phyloP scores from a whole-genome alignment of 78 protist species.

The Dictyostelium firmibasis region DNA sequence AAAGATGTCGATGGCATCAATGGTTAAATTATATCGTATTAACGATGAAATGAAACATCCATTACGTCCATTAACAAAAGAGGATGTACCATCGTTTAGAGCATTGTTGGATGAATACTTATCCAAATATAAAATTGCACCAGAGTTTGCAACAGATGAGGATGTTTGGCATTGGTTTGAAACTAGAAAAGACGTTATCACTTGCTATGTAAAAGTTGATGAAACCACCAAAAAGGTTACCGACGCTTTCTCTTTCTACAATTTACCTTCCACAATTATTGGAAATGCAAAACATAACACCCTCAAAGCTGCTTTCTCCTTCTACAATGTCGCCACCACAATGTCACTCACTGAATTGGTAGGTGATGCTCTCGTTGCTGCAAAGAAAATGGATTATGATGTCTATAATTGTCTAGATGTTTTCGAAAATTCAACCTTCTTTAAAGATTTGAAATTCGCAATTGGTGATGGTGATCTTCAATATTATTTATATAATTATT shows the following conservation, averaged over 20 bases:
- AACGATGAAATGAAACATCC: conserved; percentile 50
- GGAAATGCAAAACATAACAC: conserved; percentile 83
- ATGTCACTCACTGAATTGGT: conserved; percentile 82
- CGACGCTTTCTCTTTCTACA: conserved; percentile 94
- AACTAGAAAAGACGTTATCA: conserved; percentile 79
- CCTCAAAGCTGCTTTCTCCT: conserved; percentile 96
- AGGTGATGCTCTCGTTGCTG: conserved; percentile 92
- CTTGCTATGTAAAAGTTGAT: conserved; percentile 92
- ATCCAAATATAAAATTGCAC: conserved; percentile 35
- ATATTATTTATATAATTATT: conserved; percentile 64
- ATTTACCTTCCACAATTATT: conserved; percentile 95
- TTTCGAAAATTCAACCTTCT: conserved; percentile 88
- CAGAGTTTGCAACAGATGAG: conserved; percentile 78
- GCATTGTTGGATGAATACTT: conserved; percentile 77
- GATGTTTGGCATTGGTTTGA: conserved; percentile 94
- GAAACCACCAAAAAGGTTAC: conserved; percentile 83
- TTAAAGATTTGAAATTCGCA: conserved; percentile 95
- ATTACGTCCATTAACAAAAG: conserved; percentile 80
- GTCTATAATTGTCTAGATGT: conserved; percentile 98
- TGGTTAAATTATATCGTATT: conserved; percentile 81
- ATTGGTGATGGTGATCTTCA: conserved; percentile 97
- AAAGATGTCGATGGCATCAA: conserved; percentile 82
- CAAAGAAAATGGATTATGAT: conserved; percentile 89
- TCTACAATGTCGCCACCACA: conserved; percentile 93
- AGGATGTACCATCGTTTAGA: conserved; percentile 80